Conservation (phyloP, 306 rosid genomes). For the Delonix regia region DNA sequence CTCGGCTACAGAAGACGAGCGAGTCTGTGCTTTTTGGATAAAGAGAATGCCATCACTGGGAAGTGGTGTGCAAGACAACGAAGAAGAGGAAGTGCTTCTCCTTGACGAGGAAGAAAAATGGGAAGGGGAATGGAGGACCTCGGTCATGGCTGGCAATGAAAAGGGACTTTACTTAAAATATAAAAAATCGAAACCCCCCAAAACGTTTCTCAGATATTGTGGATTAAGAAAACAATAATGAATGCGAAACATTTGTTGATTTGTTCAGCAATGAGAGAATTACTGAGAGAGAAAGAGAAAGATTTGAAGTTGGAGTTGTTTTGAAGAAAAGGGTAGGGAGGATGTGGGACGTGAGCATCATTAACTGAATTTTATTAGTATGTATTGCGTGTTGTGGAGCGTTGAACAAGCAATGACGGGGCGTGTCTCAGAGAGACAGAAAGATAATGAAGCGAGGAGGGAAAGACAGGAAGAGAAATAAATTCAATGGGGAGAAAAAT, state of each 20-base stretch:
- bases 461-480: background rate
- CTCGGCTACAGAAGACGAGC: constrained; percentile 36
- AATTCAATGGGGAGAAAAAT: background rate
- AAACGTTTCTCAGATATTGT: background rate
- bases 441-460: background rate
- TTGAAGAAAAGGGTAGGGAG: constrained; percentile 37
- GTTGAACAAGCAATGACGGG: constrained; percentile 34
- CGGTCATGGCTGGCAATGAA: constrained; percentile 83
- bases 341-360: constrained; percentile 66
- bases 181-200: constrained; percentile 5
- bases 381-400: constrained; percentile 34
- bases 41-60: constrained; percentile 32
- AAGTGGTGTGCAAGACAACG: constrained; percentile 17
- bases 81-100: constrained; percentile 40
- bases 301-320: constrained; percentile 37
- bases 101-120: constrained; percentile 54
- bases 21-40: constrained; percentile 21
- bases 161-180: constrained; percentile 42
- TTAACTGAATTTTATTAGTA: constrained; percentile 30
- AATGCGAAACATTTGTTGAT: constrained; percentile 15
- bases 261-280: constrained; percentile 3
- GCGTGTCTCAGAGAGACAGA: background rate
- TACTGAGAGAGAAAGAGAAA: background rate
- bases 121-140: constrained; percentile 67
- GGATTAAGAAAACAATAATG: constrained; percentile 5